Conservation (phyloP, 2,329 filamentous ascomycete genomes). For the Sordariomycetes sp. region DNA sequence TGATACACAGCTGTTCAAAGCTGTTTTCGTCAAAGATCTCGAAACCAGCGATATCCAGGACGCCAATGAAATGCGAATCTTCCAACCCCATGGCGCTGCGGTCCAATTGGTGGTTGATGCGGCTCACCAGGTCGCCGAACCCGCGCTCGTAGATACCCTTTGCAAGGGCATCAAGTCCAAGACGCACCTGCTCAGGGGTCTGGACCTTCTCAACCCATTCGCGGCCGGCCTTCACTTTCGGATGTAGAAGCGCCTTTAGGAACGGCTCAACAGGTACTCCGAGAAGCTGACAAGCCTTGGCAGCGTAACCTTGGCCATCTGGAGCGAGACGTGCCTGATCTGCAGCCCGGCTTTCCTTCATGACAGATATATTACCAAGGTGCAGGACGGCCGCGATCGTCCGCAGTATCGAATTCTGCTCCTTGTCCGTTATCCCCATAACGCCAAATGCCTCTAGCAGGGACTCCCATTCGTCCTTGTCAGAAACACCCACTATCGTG, state of each 20-base stretch:
- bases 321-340: conserved; percentile 78
- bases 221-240: conserved; percentile 84
- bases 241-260: conserved; percentile 77
- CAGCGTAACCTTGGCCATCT: conserved; percentile 61
- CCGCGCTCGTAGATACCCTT: conserved; percentile 97
- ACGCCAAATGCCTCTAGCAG: conserved; percentile 86
- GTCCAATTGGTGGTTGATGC: conserved; percentile 87
- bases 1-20: conserved; percentile 98
- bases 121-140: conserved; percentile 81
- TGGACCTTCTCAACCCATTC: conserved; percentile 99
- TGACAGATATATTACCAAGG: conserved; percentile 79
- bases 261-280: conserved; percentile 80
- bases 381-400: conserved; percentile 88
- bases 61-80: conserved; percentile 91
- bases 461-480: conserved; percentile 77
- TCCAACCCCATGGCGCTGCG: conserved; percentile 71
- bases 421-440: conserved; percentile 82
- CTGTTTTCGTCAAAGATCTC: conserved; percentile 98
- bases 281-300: conserved; percentile 69
- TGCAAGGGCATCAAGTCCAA: conserved; percentile 78
- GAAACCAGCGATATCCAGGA: conserved; percentile 97
- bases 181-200: conserved; percentile 87
- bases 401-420: conserved; percentile 70
- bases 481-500: conserved; percentile 79
- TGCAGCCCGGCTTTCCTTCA: conserved; percentile 79